These are phyloP conservation scores for Penicillium manginii DNA, from an alignment of 495 filamentous ascomycete genomes.

Conservation along the genomic window DNA sequence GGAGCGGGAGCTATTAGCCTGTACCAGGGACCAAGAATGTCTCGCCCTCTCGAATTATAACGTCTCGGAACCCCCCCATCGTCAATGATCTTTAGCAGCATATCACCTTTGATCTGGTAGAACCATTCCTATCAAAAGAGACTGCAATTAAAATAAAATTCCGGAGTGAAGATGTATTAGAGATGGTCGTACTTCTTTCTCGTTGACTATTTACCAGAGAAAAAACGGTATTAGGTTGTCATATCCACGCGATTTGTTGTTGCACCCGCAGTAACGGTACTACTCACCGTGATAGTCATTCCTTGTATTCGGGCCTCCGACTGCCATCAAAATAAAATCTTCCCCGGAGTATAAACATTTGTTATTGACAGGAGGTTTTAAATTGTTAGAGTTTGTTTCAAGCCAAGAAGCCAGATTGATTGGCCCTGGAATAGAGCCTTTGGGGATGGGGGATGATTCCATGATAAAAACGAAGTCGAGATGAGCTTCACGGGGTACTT, in stretches of 20 bases:
- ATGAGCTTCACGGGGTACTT: no score
- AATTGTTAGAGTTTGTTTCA: constrained; percentile 74
- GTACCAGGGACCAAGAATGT: constrained; percentile 77
- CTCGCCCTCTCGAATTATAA: constrained; percentile 80
- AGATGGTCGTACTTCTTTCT: constrained; percentile 47
- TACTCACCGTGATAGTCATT: constrained; percentile 28
- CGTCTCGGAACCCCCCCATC: constrained; percentile 66
- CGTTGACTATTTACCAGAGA: constrained; percentile 61
- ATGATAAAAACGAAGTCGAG: neutral
- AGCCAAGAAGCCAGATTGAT: constrained; percentile 52
- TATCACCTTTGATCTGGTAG: constrained; percentile 82
- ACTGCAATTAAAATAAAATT: no score
- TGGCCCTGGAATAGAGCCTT: constrained; percentile 16
- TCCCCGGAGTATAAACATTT: constrained; percentile 74
- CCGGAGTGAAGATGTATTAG: neutral
- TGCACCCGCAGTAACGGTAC: neutral
- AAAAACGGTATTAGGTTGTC: neutral
- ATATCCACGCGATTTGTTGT: neutral
- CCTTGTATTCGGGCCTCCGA: constrained; percentile 23
- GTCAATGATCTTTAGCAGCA: constrained; percentile 81
- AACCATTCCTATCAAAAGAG: constrained; percentile 69
- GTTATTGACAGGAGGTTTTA: constrained; percentile 87
- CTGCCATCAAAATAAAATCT: constrained; percentile 27
- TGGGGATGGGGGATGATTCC: neutral
- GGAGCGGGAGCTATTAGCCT: neutral